Conservation (phyloP, 2,329 filamentous ascomycete genomes). For the Xylaria sp. region DNA sequence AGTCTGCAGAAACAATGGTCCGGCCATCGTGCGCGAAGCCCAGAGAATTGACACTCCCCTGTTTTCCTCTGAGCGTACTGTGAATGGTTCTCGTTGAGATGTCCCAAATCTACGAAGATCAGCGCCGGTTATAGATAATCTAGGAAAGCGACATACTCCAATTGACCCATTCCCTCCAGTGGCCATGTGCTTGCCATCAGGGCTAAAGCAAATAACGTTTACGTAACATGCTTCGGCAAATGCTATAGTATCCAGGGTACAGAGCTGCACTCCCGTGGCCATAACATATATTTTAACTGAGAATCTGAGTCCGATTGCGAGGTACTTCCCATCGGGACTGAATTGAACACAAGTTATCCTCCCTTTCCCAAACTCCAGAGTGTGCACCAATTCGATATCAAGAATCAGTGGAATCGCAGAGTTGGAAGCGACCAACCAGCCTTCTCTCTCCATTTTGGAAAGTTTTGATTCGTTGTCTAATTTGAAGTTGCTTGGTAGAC, state of each 20-base stretch:
- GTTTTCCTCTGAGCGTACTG: neutral
- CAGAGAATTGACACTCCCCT: accelerated
- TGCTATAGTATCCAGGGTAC: neutral
- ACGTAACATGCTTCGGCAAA: neutral
- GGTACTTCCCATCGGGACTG: neutral
- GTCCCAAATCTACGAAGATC: neutral
- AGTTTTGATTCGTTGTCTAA: neutral
- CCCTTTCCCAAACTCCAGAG: accelerated
- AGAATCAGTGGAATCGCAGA: neutral
- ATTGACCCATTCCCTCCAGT: neutral
- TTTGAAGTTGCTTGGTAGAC: neutral
- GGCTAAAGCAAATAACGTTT: neutral
- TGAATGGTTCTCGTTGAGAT: neutral
- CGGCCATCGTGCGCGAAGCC: neutral
- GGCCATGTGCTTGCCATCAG: neutral
- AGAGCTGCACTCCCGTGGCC: neutral
- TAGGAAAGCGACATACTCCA: neutral
- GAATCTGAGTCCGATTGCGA: neutral
- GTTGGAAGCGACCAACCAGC: neutral
- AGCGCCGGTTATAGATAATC: neutral
- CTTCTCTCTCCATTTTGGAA: neutral
- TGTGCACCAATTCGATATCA: neutral
- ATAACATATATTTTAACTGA: neutral
- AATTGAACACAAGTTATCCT: neutral
- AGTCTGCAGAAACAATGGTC: neutral